These are phyloP conservation scores for Erythrophleum fordii DNA, from an alignment of 306 rosid species.

Conservation along the genomic window DNA sequence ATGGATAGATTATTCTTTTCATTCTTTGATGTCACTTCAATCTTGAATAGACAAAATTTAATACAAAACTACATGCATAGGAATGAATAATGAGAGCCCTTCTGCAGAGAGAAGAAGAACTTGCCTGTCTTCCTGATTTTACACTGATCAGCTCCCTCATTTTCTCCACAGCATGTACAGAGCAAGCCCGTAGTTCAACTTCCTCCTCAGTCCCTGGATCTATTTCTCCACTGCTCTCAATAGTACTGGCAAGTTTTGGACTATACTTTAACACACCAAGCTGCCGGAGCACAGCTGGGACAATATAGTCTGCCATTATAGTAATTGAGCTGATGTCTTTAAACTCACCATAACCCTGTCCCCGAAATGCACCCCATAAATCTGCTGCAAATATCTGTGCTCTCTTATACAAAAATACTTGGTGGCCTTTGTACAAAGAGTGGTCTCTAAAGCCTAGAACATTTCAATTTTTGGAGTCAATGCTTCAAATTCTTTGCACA, in stretches of 20 bases:
- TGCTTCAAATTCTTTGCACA: constrained; percentile 19
- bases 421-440: constrained; percentile 91
- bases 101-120: constrained; percentile 8
- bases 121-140: constrained; percentile 82
- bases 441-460: constrained; percentile 89
- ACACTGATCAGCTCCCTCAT: constrained; percentile 79
- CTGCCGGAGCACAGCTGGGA: constrained; percentile 91
- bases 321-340: constrained; percentile 78
- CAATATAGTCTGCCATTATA: constrained; percentile 95
- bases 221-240: constrained; percentile 75
- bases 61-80: not conserved
- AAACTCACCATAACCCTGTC: constrained; percentile 86
- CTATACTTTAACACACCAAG: constrained; percentile 88
- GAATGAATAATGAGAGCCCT: constrained; percentile 1
- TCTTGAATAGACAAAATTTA: not conserved
- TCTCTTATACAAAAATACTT: constrained; percentile 89
- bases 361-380: constrained; percentile 86
- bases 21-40: not conserved
- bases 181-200: constrained; percentile 96
- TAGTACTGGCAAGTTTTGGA: constrained; percentile 62
- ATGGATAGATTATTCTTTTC: not conserved
- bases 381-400: constrained; percentile 98
- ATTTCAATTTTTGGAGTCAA: constrained; percentile 42
- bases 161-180: constrained; percentile 89
- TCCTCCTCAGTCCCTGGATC: constrained; percentile 96